Evolutionary conservation across 345 rosid genomes (phyloP), one percentile per base, ranked within the genome.

Genomic region (Punica granatum): DNA sequence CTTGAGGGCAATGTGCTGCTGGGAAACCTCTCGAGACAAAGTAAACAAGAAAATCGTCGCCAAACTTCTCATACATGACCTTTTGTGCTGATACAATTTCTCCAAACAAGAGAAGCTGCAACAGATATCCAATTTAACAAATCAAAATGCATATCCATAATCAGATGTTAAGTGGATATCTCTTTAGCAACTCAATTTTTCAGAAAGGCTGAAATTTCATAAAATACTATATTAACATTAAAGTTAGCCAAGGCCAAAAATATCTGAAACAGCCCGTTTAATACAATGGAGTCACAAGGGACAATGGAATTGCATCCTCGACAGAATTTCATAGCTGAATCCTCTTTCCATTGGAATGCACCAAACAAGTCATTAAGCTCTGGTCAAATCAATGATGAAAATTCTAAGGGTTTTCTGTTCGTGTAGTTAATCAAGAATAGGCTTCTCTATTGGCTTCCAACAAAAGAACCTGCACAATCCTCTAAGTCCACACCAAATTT

Each of bases 11-110:
- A 60, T 75, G 82, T 31, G 74, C 81, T 25, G 89, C 69, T 46
- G 81, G 76, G 70, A 91, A 81, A 64, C 77, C 74, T 75, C 85
- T 81, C 1, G 90, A 81, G 73, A 85, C 77, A 63, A 94, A 81
- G 69, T 79, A 80, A 63, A 75, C 60, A 66, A 90, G 90, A 77
- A 89, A 91, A 43, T 80, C 88, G 71, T 86, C 76, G 60, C 99
- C 99, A 77, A 88, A 89, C 72, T 81, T 86, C 82, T 89, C 99
- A 63, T 88, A 91, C 96, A 94, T 91, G 75, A 91, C 83, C 79
- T 88, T 94, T 87, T 94, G 97, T 74, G 86, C 95, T 74, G 71
- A 73, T 67, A 86, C 89, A 77, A 89, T 89, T 81, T 94, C 99
- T 70, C 89, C 92, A 56, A 89, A 89, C 86, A 94, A 77, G 70